Conservation (phyloP, 805 yeast genomes). For the Lipomyces anomalus region DNA sequence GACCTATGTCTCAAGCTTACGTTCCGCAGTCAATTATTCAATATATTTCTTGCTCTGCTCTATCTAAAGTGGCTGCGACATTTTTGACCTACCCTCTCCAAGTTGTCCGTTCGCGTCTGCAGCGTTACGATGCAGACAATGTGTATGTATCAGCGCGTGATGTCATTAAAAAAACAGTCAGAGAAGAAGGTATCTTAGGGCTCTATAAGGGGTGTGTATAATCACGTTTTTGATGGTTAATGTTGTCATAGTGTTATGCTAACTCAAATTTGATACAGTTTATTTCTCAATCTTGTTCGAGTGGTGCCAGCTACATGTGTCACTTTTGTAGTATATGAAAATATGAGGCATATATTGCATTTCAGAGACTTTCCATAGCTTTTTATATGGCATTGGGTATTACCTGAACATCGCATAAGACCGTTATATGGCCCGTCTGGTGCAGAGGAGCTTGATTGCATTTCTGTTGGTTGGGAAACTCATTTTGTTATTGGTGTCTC, state of each 20-base stretch:
- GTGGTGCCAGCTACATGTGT: conserved; percentile 92
- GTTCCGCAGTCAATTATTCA: conserved; percentile 44
- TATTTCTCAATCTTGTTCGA: conserved; percentile 67
- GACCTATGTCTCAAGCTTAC: not conserved
- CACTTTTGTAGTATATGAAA: conserved; percentile 80
- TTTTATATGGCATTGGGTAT: too few species aligned
- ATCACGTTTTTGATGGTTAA: not conserved
- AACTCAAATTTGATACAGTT: conserved; percentile 9
- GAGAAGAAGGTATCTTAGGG: conserved; percentile 53
- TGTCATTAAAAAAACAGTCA: conserved; percentile 40
- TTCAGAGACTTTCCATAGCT: too few species aligned
- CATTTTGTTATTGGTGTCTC: too few species aligned
- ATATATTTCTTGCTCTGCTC: conserved; percentile 60
- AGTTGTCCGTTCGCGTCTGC: conserved; percentile 71
- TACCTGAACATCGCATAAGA: too few species aligned
- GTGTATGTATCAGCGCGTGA: conserved; percentile 29
- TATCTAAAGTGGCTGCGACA: conserved; percentile 65
- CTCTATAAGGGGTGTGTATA: conserved; percentile 66
- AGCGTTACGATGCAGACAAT: conserved; percentile 39
- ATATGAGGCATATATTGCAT: conserved; percentile 10
- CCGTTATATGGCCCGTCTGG: too few species aligned
- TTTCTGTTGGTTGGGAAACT: too few species aligned
- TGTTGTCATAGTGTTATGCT: not conserved
- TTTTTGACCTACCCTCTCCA: conserved; percentile 76
- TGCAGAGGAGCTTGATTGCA: too few species aligned